Base-by-base conservation (phyloP, 805 yeast species). In the Lachancea lanzarotensis region DNA sequence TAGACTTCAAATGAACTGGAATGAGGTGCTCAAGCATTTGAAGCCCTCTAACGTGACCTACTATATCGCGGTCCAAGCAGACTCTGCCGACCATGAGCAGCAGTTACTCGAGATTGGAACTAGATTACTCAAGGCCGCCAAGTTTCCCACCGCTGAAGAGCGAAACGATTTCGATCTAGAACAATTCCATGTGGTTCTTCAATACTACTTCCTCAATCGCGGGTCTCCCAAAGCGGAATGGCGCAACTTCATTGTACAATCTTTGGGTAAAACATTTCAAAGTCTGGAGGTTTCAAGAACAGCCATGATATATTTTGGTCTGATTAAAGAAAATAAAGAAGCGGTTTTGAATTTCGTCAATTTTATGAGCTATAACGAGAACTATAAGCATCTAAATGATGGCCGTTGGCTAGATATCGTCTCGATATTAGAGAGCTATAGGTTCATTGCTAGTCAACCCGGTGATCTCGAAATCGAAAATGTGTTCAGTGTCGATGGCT, bases 61-160 rank as follows among this genome's bases (percentile, higher is more conserved):
- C 25, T 39, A 35, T 25, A 25, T 42, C 25, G 46, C 49, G 3
- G 17, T 36, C 17, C 26, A 35, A 17, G 29, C 44, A 3, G 46
- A 46, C 16, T 19, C 40, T 10, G 30, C 22, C 6, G 27, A 29
- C 26, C 38, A 41, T 13, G 64, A 61, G 27, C 43, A 42, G 3
- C 43, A 48, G 9, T 49, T 57, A 3, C 32, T 60, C 6, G 13
- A 44, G 1, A 30, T 53, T 19, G 56, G 56, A 10, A 39, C 51
- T 1, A 15, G 31, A 3, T 12, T 64, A 1, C 35, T 70, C 16
- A 43, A 57, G 2, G 37, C 51, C 0, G 49, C 68, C 2, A 54
- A 56, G 8, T 77, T 76, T 49, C 82, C 82, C 0, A 62, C 57
- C 26, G 77, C 81, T 1, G 60, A 66, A 10, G 70, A 68, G 43